Evolutionary conservation across 768 basidiomycete genomes (phyloP).

Genomic region (Leccinum fibrillosum): DNA sequence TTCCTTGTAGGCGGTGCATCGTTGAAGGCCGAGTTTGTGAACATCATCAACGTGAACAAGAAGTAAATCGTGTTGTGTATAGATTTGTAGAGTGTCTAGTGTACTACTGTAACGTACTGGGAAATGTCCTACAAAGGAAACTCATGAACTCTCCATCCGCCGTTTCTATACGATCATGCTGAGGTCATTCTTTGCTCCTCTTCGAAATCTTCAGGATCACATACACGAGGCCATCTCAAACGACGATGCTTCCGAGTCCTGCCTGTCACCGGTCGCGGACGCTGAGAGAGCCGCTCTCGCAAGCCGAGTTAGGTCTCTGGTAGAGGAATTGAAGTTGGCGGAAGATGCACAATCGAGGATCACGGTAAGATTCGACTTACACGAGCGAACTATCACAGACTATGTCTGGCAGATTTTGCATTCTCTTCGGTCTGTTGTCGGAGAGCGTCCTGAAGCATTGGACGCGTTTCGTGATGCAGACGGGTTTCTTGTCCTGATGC

Average conservation of each 20-base stretch:
- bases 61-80: slow-evolving; percentile 4
- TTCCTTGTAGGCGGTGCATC: slow-evolving; percentile 99
- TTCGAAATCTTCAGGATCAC: slow-evolving; percentile 55
- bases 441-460: slow-evolving; percentile 61
- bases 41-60: slow-evolving; percentile 77
- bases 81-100: background rate
- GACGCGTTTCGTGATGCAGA: slow-evolving; percentile 80
- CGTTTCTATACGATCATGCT: slow-evolving; percentile 40
- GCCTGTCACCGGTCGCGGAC: background rate
- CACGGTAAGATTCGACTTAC: slow-evolving; percentile 42
- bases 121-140: background rate
- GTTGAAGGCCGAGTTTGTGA: slow-evolving; percentile 93
- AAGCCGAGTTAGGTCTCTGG: slow-evolving; percentile 61
- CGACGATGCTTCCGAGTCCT: slow-evolving; percentile 25
- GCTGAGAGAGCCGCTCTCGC: slow-evolving; percentile 2
- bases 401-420: slow-evolving; percentile 46
- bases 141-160: background rate
- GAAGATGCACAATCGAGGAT: slow-evolving; percentile 44
- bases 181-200: slow-evolving; percentile 55
- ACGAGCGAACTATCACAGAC: background rate
- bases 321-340: slow-evolving; percentile 66
- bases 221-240: slow-evolving; percentile 22
- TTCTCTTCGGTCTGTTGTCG: slow-evolving; percentile 67
- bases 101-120: background rate
- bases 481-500: slow-evolving; percentile 75